Percentiles rank a stretch among this genome's conserved stretches.
phyloP scores from a whole-genome alignment of 2,329 filamentous ascomycete genomes.

The Venturia aucupariae region DNA sequence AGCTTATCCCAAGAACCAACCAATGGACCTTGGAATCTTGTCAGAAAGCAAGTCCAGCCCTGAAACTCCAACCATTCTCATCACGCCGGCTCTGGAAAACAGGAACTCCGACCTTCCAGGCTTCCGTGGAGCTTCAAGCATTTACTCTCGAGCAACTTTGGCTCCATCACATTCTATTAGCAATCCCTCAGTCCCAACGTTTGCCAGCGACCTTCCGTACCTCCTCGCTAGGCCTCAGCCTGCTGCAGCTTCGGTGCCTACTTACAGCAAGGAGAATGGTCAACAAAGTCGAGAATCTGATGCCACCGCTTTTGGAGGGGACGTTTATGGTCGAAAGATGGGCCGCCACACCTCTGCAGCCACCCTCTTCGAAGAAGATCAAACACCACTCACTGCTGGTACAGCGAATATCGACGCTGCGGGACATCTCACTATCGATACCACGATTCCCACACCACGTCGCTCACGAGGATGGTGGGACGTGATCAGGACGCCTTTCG shows the following conservation, averaged over 20 bases:
- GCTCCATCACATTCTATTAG: constrained; percentile 24
- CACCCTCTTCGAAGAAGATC: constrained; percentile 64
- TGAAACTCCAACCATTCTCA: constrained; percentile 42
- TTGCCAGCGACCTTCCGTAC: constrained; percentile 46
- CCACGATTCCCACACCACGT: constrained; percentile 37
- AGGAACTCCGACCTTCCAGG: constrained; percentile 55
- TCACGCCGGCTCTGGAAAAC: constrained; percentile 43
- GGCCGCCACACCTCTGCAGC: constrained; percentile 44
- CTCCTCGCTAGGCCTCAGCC: not conserved
- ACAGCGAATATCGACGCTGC: not conserved
- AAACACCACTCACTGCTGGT: constrained; percentile 23
- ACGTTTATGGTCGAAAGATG: constrained; percentile 29
- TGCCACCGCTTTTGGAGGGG: constrained; percentile 40
- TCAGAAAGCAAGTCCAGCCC: constrained; percentile 15
- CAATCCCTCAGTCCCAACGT: constrained; percentile 44
- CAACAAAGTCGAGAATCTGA: constrained; percentile 11
- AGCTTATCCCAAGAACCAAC: constrained; percentile 54
- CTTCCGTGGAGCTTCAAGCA: constrained; percentile 44
- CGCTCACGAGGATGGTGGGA: constrained; percentile 70
- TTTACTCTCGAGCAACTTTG: constrained; percentile 50
- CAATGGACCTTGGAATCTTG: constrained; percentile 26
- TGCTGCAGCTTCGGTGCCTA: not conserved
- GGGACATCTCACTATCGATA: constrained; percentile 24
- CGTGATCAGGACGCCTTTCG: constrained; percentile 62
- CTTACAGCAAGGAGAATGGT: not conserved